Conservation (phyloP, 345 rosid genomes). For the Eucalyptus virginea region DNA sequence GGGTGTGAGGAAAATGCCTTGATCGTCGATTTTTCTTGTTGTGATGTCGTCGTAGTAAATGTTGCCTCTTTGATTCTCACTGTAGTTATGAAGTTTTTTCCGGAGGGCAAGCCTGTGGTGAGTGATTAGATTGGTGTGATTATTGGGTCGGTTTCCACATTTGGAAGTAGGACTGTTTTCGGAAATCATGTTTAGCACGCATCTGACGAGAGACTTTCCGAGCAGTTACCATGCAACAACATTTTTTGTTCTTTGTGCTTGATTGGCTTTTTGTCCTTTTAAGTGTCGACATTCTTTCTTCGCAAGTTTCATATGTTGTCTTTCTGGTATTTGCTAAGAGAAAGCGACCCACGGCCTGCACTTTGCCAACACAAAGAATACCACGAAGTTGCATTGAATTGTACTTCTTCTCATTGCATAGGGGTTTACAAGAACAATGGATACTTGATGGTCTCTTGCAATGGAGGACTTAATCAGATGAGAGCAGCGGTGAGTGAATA, state of each 20-base stretch:
- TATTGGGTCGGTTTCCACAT: background rate
- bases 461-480: slow-evolving; percentile 21
- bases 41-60: background rate
- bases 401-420: slow-evolving; percentile 1
- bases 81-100: background rate
- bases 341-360: background rate
- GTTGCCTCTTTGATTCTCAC: background rate
- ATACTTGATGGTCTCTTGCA: slow-evolving; percentile 75
- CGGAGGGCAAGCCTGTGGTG: background rate
- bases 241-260: background rate
- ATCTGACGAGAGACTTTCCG: background rate
- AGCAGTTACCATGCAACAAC: background rate
- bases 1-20: background rate
- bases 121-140: background rate
- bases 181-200: background rate
- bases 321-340: background rate
- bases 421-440: slow-evolving; percentile 96
- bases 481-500: slow-evolving; percentile 8
- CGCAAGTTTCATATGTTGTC: background rate
- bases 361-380: no score
- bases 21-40: background rate
- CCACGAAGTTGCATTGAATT: background rate
- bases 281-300: background rate
- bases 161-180: background rate
- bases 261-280: background rate